Conservation (phyloP, 164 flowering plant genomes). For the Vitis rotundifolia region DNA sequence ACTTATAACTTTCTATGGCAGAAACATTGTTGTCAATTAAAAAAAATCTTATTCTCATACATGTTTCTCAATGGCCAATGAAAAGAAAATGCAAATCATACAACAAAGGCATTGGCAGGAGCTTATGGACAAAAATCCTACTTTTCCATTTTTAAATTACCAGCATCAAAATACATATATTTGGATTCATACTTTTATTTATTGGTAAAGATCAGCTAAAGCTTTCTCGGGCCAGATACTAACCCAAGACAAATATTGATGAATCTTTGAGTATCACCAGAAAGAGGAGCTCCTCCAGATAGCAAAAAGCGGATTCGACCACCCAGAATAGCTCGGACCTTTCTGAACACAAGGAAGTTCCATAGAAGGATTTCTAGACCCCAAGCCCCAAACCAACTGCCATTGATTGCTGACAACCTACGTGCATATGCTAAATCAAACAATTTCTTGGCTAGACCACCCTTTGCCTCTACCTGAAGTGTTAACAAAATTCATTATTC, state of each 20-base stretch:
- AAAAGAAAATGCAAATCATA: too few relatives aligned
- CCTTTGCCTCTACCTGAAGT: slow-evolving; percentile 78
- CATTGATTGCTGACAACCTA: slow-evolving; percentile 77
- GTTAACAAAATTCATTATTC: slow-evolving; percentile 8
- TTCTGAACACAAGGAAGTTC: slow-evolving; percentile 79
- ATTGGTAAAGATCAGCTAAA: not conserved
- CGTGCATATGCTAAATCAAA: slow-evolving; percentile 86
- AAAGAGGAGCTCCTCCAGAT: slow-evolving; percentile 99
- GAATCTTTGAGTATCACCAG: slow-evolving; percentile 94
- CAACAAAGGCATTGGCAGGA: too few relatives aligned
- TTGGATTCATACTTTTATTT: too few relatives aligned
- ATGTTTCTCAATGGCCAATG: too few relatives aligned
- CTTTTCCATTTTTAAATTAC: too few relatives aligned
- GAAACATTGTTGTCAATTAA: too few relatives aligned
- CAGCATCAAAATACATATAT: too few relatives aligned
- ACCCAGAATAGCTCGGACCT: slow-evolving; percentile 82
- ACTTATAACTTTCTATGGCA: too few relatives aligned
- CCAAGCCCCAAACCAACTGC: slow-evolving; percentile 99
- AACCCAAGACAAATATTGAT: slow-evolving; percentile 94
- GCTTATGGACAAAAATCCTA: too few relatives aligned
- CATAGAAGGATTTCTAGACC: slow-evolving; percentile 80
- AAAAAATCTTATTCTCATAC: too few relatives aligned
- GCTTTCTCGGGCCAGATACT: slow-evolving; percentile 26
- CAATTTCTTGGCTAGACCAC: slow-evolving; percentile 76
- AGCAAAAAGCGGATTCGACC: slow-evolving; percentile 86